A percentile compares a stretch with the other conserved stretches of the same genome.
Evolutionary conservation across 805 yeast genomes (phyloP).

Genomic region (Hanseniaspora clermontiae): DNA sequence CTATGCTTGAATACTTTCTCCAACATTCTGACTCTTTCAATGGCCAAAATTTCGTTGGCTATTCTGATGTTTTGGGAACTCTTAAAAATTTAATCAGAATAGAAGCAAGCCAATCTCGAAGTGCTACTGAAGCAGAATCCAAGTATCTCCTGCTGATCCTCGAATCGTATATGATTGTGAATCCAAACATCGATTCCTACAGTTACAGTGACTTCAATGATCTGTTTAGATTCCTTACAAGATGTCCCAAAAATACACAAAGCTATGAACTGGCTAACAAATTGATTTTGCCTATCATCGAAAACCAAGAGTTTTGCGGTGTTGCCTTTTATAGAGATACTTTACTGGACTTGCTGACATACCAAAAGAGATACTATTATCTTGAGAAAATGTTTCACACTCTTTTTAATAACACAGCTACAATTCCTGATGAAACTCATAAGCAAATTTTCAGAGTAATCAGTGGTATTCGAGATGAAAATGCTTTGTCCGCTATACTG

Average conservation of each 20-base stretch:
- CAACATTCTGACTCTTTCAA: neutral
- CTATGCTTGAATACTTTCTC: neutral
- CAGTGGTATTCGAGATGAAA: neutral
- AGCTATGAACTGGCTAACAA: neutral
- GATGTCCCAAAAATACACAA: neutral
- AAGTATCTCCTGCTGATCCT: neutral
- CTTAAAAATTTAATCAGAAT: neutral
- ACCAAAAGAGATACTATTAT: neutral
- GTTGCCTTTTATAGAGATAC: neutral
- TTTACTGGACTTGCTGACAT: neutral
- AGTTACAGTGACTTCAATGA: neutral
- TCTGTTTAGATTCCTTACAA: neutral
- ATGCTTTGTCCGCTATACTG: neutral
- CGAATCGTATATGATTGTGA: neutral
- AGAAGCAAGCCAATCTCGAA: neutral
- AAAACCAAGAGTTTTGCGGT: neutral
- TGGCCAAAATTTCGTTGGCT: neutral
- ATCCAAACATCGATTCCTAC: neutral
- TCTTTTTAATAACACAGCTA: neutral
- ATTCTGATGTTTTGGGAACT: neutral
- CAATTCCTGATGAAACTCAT: neutral
- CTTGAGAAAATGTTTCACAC: neutral
- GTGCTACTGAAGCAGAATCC: neutral
- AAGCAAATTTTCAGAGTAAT: neutral
- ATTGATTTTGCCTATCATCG: neutral